Percentiles rank a stretch among this genome's conserved stretches.
Conservation (phyloP, 73 alveolate species). For the Paramecium octaurelia region DNA sequence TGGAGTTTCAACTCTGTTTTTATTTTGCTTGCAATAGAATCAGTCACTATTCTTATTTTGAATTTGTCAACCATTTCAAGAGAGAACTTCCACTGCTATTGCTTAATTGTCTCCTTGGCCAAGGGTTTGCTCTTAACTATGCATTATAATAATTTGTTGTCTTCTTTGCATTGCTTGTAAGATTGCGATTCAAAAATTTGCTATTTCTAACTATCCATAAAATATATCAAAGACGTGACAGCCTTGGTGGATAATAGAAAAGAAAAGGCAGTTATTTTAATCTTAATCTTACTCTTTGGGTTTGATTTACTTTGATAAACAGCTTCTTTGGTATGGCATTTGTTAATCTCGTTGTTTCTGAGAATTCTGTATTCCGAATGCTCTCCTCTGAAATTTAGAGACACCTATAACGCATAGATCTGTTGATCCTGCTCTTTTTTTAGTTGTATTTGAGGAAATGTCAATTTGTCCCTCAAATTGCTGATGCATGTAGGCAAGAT, state of each 20-base stretch:
- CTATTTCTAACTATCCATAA: background rate
- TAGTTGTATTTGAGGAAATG: background rate
- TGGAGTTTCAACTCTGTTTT: background rate
- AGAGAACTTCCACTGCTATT: background rate
- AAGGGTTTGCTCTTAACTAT: constrained; percentile 2
- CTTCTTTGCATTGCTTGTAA: background rate
- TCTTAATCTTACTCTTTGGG: background rate
- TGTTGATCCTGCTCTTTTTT: background rate
- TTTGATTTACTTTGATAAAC: background rate
- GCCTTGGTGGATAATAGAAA: background rate
- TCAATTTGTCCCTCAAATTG: constrained; percentile 2
- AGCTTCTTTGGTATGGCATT: background rate
- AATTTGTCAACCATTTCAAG: background rate
- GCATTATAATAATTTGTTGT: background rate
- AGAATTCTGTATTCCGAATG: background rate
- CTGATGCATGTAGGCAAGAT: background rate
- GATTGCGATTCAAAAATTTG: background rate
- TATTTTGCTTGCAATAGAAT: background rate
- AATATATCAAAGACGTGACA: background rate
- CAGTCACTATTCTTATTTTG: background rate
- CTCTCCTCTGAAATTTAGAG: background rate
- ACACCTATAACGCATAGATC: background rate
- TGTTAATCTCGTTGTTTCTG: background rate
- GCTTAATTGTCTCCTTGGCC: background rate
- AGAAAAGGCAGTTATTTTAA: background rate